These are phyloP conservation scores for Scedosporium apiospermum DNA, from an alignment of 2,329 filamentous ascomycete genomes.

Conservation along the genomic window DNA sequence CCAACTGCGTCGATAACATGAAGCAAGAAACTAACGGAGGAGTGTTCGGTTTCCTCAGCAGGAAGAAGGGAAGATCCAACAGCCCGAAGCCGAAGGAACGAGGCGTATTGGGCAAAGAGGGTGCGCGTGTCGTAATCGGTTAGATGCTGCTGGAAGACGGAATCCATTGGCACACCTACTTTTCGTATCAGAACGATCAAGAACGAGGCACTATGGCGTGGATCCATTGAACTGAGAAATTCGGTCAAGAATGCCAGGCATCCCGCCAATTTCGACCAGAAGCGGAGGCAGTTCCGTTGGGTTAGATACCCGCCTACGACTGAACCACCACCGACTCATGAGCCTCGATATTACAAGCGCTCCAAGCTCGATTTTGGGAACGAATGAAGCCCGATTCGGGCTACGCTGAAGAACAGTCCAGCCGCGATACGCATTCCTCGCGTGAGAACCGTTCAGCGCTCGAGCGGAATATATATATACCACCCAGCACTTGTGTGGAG, in stretches of 20 bases:
- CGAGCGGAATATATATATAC: too few species aligned
- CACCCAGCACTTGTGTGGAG: too few species aligned
- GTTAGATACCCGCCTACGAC: background rate
- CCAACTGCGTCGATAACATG: background rate
- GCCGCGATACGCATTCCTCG: too few species aligned
- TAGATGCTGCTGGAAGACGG: slow-evolving; percentile 17
- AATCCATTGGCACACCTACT: too few species aligned
- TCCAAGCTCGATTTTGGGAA: background rate
- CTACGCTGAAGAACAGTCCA: background rate
- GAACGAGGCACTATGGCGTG: too few species aligned
- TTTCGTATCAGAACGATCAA: too few species aligned
- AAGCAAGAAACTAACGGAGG: slow-evolving; percentile 33
- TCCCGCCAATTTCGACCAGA: background rate
- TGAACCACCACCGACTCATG: background rate
- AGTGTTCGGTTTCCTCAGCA: slow-evolving; percentile 80
- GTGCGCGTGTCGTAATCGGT: slow-evolving; percentile 72
- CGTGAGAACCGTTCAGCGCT: too few species aligned
- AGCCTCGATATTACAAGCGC: background rate
- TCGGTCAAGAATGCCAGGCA: too few species aligned
- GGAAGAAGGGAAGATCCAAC: slow-evolving; percentile 82
- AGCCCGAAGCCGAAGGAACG: slow-evolving; percentile 92
- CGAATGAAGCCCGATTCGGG: background rate
- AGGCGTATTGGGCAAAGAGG: slow-evolving; percentile 90
- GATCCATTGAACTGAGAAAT: too few species aligned
- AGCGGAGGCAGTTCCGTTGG: background rate